Evolutionary conservation across 768 basidiomycete genomes (phyloP), one percentile per base, ranked within the genome.

Genomic region (Phaffia australis): DNA sequence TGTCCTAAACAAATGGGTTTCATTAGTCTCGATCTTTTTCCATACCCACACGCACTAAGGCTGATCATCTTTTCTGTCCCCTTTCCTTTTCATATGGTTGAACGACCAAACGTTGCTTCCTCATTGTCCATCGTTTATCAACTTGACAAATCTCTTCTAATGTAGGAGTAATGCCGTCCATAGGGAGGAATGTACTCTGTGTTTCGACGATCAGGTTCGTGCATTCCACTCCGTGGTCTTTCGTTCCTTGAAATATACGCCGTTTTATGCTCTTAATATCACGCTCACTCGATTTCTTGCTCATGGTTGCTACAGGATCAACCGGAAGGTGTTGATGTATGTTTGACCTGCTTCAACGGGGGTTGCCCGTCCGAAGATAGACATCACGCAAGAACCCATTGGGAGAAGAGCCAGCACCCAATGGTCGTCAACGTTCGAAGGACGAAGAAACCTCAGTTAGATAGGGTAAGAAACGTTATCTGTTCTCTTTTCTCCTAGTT

Each of bases 171-270:
- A 69, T 21, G 61, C 62, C 30, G 67, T 69, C 23, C 67, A 65
- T 27, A 75, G 92, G 9, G 90, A 95, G 77, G 93, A 98, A 76
- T 99, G 94, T 73, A 95, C 93, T 0, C 91, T 93, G 67, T 99
- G 94, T 74, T 99, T 97, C 74, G 93, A 97, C 76, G 84, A 83
- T 72, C 93, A 97, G 83, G 90, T 86, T 25, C 69, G 75, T 68
- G 27, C 29, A 58, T 1, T 48, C 8, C 23, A 48, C n/a, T 27
- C 8, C 46, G 14, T 23, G 56, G 3, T 14, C 60, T 18, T 14
- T 21, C 35, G 21, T 35, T 50, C 25, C 32, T 48, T 51, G 29
- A 51, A 58, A 21, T 42, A 56, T 25, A 52, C 46, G 29, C 66
- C 50, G 55, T 47, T 35, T 42, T 57, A 14, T 27, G 35, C 18